These are phyloP conservation scores for Coniochaeta sp. DNA, from an alignment of 2,329 filamentous ascomycete species.

Conservation along the genomic window DNA sequence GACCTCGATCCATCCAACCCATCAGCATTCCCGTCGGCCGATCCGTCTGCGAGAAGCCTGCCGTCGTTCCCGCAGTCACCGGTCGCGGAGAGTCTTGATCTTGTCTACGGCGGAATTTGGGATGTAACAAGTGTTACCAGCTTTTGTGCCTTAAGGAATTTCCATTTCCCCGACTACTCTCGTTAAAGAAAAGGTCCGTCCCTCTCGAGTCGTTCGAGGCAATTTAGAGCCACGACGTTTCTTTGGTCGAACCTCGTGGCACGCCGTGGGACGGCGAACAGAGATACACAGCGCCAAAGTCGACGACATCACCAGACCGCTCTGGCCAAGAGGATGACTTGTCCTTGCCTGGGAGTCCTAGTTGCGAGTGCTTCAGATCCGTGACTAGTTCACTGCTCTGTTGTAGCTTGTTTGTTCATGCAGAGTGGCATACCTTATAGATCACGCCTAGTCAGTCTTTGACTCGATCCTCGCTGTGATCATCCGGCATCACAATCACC, in stretches of 20 bases:
- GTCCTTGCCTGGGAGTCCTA: neutral
- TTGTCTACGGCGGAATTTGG: neutral
- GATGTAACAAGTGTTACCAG: constrained; percentile 1
- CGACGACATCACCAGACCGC: constrained; percentile 1
- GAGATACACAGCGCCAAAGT: neutral
- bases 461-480: no score
- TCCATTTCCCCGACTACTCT: no score
- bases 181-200: no score
- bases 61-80: neutral
- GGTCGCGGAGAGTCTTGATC: neutral
- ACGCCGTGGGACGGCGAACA: neutral
- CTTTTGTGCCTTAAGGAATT: no score
- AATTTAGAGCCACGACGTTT: neutral
- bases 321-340: neutral
- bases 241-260: neutral
- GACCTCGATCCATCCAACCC: neutral
- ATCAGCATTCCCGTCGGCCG: neutral
- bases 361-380: neutral
- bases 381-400: neutral
- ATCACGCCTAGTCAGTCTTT: no score
- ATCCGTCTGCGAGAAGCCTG: neutral
- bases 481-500: no score
- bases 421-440: neutral
- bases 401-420: neutral
- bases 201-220: neutral